phyloP scores from a whole-genome alignment of 1,139 yeast species.

The Suhomyces choctaworum region DNA sequence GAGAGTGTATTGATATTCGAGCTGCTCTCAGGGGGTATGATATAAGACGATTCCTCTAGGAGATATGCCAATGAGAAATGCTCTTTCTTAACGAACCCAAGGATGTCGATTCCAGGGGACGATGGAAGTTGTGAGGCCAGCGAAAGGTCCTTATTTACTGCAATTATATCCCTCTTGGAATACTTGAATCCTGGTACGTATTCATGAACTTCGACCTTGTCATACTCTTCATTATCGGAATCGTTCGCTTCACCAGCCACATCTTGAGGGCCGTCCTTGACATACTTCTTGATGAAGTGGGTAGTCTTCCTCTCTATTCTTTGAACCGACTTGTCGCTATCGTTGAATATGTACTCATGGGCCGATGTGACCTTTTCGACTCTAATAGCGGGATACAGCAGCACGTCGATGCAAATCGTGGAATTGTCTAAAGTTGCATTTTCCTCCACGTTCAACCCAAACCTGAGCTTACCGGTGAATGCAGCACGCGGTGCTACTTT shows the following conservation, averaged over 20 bases:
- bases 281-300: slow-evolving; percentile 23
- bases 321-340: slow-evolving; percentile 8
- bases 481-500: slow-evolving; percentile 37
- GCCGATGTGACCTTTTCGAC: slow-evolving; percentile 36
- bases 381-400: slow-evolving; percentile 66
- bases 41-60: slow-evolving; percentile 57
- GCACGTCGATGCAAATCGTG: slow-evolving; percentile 47
- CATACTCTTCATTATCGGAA: slow-evolving; percentile 22
- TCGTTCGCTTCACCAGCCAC: slow-evolving; percentile 20
- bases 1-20: slow-evolving; percentile 40
- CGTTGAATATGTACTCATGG: slow-evolving; percentile 33
- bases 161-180: slow-evolving; percentile 53
- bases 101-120: slow-evolving; percentile 55
- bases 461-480: slow-evolving; percentile 39
- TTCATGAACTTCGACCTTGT: slow-evolving; percentile 22
- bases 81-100: slow-evolving; percentile 55
- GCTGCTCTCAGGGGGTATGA: slow-evolving; percentile 47
- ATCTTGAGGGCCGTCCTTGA: slow-evolving; percentile 14
- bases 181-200: slow-evolving; percentile 56
- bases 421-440: slow-evolving; percentile 11
- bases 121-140: slow-evolving; percentile 45
- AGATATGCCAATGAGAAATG: slow-evolving; percentile 59
- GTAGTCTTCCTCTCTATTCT: slow-evolving; percentile 24
- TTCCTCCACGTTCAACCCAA: slow-evolving; percentile 33
- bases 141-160: slow-evolving; percentile 41